Evolutionary conservation across 768 basidiomycete genomes (phyloP), one percentile per base, ranked within the genome.

Genomic region (Lyophyllum decastes): DNA sequence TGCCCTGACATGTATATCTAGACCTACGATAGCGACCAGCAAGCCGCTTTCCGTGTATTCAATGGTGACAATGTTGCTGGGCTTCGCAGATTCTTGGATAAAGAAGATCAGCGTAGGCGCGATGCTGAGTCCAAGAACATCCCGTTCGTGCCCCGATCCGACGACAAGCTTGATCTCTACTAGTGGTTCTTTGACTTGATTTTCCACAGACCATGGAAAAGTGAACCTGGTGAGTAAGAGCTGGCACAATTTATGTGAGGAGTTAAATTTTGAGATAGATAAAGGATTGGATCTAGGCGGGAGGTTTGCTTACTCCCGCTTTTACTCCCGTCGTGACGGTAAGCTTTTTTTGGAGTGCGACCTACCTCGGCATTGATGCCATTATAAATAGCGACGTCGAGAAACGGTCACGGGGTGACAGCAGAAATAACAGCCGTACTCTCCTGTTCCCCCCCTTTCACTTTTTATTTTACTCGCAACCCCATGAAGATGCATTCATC

Each of bases 1-100:
- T 11, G 26, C 47, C 0, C 41, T 54, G 17, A 58, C 44, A 35
- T 14, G 16, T 19, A 8, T 51, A 26, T 49, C 34, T 68, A 94
- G 92, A 78, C 82, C 30, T 81, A 83, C 68, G 85, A 87, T 63
- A 74, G 76, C 21, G 83, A 85, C 67, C 90, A 93, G 65, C 78
- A 80, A 63, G 78, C 83, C 0, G 83, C 84, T 7, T 95, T 90
- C 70, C 86, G 90, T 62, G 94, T 93, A 38, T 96, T 92, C 68
- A 88, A 80, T 27, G 89, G 88, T 22, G 72, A 79, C 49, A 90
- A 89, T 41, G 76, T 97, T 10, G 66, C 59, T 12, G 79, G 79
- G 2, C 74, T 97, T 12, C 76, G 89, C 45, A 70, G 70, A 25
- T 93, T 91, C 70, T 70, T 96, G 63, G 85, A 89, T 70, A 88